These are phyloP conservation scores for Amesomyces nigricolor DNA, from an alignment of 2,329 filamentous ascomycete genomes.

Conservation along the genomic window DNA sequence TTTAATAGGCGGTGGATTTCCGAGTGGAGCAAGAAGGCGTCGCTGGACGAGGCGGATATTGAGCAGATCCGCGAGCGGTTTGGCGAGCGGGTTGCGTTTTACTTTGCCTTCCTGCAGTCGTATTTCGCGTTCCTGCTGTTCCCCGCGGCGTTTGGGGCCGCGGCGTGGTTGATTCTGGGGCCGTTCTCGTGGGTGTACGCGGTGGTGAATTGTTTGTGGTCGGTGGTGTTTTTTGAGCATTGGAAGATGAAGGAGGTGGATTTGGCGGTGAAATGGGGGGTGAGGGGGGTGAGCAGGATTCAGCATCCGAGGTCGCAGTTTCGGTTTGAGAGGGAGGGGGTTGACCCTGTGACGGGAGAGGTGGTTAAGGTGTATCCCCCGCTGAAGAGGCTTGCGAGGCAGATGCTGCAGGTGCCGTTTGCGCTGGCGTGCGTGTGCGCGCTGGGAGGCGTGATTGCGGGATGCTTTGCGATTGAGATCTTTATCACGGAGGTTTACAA, in stretches of 20 bases:
- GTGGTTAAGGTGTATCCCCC: conserved; percentile 69
- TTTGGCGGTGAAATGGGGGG: conserved; percentile 80
- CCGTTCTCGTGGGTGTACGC: conserved; percentile 80
- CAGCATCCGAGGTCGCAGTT: conserved; percentile 75
- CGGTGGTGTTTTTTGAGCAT: conserved; percentile 84
- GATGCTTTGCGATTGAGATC: conserved; percentile 87
- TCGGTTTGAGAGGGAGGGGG: conserved; percentile 67
- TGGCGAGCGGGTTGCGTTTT: conserved; percentile 83
- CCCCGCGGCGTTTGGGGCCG: conserved; percentile 70
- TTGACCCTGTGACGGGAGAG: conserved; percentile 79
- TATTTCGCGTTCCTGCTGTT: conserved; percentile 86
- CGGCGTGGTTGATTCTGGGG: conserved; percentile 75
- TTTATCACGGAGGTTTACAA: conserved; percentile 93
- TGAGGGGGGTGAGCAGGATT: conserved; percentile 75
- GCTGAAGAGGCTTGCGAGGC: conserved; percentile 66
- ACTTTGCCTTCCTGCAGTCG: conserved; percentile 88
- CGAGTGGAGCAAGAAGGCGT: conserved; percentile 66
- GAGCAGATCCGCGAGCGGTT: conserved; percentile 70
- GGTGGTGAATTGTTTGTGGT: conserved; percentile 75
- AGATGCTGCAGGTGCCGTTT: conserved; percentile 80
- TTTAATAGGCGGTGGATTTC: conserved; percentile 74
- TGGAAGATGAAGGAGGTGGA: conserved; percentile 94
- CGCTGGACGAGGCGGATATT: conserved; percentile 61
- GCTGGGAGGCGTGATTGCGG: conserved; percentile 75
- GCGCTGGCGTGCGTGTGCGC: conserved; percentile 65